Base-by-base conservation (phyloP, 352 stramenopile genomes). In the Pythium utonaiense region DNA sequence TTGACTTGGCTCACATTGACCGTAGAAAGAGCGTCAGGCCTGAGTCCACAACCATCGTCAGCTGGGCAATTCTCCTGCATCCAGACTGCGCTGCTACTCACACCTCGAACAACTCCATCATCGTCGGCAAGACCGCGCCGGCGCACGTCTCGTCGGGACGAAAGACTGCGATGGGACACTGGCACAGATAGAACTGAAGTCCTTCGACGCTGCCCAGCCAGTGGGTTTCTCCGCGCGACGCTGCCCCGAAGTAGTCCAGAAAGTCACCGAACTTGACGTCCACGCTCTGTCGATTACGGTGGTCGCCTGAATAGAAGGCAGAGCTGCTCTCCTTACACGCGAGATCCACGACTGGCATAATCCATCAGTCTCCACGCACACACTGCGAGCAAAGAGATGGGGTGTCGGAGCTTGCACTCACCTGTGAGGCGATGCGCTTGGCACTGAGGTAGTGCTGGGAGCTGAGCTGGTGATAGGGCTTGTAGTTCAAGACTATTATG, bases 201-300 rank as follows among this genome's bases (percentile, higher is more conserved):
- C 80, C 77, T 33, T 84, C 75, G 17, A 91, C 75, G 14, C 70
- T 71, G 10, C 72, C 62, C n/a, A 95, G 64, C 86, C 86, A 95
- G 64, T 95, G 86, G 10, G 54, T 16, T 22, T 69, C 49, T 3
- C 64, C 74, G 1, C 21, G 64, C 31, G 73, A 76, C 12, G 66
- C 25, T 14, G 83, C 78, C 44, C 77, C 65, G 47, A 86, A 95
- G 49, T 88, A 88, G 30, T 75, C 79, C 14, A 95, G 57, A 59
- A 92, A 95, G 54, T 93, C 83, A 4, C 86, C 86, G 62, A 95
- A 92, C 53, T 87, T 90, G 34, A 92, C 53, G 40, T 89, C 68
- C 3, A 95, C 77, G 30, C 70, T 91, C 55, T 95, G 86, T 16
- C 81, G 71, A 9, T 66, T 56, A 17, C 67, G 62, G 49, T 88